phyloP scores from a whole-genome alignment of 2,329 filamentous ascomycete species.

The Aspergillus brunneoviolaceus region DNA sequence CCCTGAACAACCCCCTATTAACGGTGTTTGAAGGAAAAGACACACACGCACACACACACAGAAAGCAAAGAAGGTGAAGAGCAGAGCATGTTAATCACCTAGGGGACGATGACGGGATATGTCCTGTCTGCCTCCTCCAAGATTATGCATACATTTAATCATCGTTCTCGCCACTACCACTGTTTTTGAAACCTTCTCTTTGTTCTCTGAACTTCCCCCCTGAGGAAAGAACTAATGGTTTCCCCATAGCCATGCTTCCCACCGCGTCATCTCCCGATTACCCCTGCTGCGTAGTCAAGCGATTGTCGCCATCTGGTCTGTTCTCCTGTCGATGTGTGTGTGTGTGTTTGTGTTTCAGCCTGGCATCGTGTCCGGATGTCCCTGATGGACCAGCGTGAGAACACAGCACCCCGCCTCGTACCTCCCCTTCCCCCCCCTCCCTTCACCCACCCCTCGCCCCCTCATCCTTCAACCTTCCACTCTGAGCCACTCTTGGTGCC shows the following conservation, averaged over 20 bases:
- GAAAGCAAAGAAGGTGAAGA: background rate
- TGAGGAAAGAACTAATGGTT: background rate
- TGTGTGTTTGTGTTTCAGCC: conserved; percentile 7
- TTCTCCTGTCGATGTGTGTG: conserved; percentile 3
- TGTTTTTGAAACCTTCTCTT: background rate
- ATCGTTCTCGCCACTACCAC: background rate
- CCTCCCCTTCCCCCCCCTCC: background rate
- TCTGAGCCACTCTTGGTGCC: conserved; percentile 9
- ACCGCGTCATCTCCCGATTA: conserved; percentile 3
- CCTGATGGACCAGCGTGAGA: conserved; percentile 9
- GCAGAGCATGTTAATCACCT: background rate
- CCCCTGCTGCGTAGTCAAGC: conserved; percentile 6
- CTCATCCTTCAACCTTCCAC: conserved; percentile 4
- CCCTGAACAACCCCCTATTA: background rate
- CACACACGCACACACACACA: background rate
- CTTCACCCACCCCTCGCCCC: background rate
- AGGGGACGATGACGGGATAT: background rate
- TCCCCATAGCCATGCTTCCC: background rate
- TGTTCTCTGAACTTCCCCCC: background rate
- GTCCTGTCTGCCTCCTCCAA: background rate
- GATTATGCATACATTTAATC: background rate
- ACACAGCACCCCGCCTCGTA: conserved; percentile 10
- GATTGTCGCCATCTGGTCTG: conserved; percentile 7
- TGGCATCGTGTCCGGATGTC: conserved; percentile 12
- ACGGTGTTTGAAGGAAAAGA: background rate